A percentile compares a stretch with the other conserved stretches of the same genome.
These are phyloP conservation scores for Pachyrhizus erosus DNA, from an alignment of 306 rosid species.

Conservation along the genomic window DNA sequence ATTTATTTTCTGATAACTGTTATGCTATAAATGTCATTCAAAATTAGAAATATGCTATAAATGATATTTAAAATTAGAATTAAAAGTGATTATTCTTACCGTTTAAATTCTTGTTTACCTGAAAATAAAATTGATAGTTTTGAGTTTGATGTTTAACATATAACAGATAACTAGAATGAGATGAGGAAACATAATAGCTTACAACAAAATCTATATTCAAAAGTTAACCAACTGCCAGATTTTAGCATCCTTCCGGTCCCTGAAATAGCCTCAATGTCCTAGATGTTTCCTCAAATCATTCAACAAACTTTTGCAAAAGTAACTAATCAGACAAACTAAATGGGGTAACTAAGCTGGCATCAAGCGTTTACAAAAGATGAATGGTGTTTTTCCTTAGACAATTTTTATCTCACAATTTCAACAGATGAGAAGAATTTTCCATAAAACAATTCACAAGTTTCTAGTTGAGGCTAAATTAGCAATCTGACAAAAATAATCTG, in stretches of 20 bases:
- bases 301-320: slow-evolving; percentile 47
- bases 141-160: no score
- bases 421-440: neutral
- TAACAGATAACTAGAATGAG: neutral
- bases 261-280: slow-evolving; percentile 29
- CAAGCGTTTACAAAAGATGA: slow-evolving; percentile 37
- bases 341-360: slow-evolving; percentile 18
- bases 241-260: neutral
- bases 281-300: neutral
- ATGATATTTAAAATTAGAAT: no score
- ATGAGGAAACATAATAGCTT: neutral
- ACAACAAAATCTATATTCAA: slow-evolving; percentile 6
- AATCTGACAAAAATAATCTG: neutral
- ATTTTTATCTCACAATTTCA: neutral
- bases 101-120: no score
- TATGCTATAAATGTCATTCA: no score
- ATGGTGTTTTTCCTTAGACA: neutral
- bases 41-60: no score
- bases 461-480: neutral
- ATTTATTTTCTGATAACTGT: no score
- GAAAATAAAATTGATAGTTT: no score
- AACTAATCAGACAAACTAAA: neutral
- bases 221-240: neutral
- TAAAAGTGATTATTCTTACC: no score
- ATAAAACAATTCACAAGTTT: neutral